A percentile compares a stretch with the other conserved stretches of the same genome.
phyloP scores from a whole-genome alignment of 768 basidiomycete species.

The Pleurotus eryngii region DNA sequence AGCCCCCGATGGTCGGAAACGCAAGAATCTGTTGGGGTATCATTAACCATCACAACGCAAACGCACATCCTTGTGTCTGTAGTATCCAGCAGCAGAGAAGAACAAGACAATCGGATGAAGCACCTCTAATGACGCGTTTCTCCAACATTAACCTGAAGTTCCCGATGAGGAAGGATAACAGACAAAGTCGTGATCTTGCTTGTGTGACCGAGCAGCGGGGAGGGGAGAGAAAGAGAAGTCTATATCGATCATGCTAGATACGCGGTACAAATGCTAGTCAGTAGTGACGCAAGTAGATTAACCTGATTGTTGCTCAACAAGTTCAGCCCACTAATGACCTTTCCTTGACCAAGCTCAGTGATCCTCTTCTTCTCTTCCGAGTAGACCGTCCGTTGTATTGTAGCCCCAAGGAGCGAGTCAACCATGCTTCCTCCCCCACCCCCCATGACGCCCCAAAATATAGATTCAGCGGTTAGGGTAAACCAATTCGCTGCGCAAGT shows the following conservation, averaged over 20 bases:
- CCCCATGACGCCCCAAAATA: constrained; percentile 58
- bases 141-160: too few species aligned
- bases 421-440: constrained; percentile 84
- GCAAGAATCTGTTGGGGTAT: too few species aligned
- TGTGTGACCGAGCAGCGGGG: background rate
- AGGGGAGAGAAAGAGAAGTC: background rate
- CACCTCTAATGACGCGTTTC: too few species aligned
- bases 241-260: background rate
- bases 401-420: constrained; percentile 87
- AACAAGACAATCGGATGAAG: too few species aligned
- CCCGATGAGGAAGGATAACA: too few species aligned
- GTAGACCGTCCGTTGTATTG: constrained; percentile 78
- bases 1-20: too few species aligned
- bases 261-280: constrained; percentile 6
- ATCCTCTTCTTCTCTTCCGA: constrained; percentile 58
- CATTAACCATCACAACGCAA: too few species aligned
- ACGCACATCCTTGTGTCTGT: too few species aligned
- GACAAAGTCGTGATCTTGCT: too few species aligned
- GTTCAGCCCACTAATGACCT: constrained; percentile 61
- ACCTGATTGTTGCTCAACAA: constrained; percentile 86
- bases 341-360: constrained; percentile 49
- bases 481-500: constrained; percentile 43
- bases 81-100: too few species aligned
- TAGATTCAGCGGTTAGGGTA: constrained; percentile 36
- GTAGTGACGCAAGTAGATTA: constrained; percentile 18